Base-by-base conservation (phyloP, 805 yeast genomes). In the Sporopachydermia lactativora region DNA sequence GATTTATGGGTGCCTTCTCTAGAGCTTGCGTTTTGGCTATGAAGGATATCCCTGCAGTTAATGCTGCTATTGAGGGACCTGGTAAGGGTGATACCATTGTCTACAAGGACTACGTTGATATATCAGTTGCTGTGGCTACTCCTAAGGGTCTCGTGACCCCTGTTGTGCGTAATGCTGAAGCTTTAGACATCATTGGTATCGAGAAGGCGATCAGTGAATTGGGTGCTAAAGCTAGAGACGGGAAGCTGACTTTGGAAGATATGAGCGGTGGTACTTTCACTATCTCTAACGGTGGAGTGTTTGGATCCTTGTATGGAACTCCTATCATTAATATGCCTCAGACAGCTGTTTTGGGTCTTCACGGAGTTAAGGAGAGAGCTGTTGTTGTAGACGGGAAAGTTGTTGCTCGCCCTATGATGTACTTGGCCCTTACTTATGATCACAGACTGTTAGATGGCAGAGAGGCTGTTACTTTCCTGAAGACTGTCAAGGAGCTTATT, bases 251-350 rank as follows among this genome's bases (percentile, higher is more conserved):
- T 42, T 66, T 92, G 49, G 98, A 92, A 71, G 98, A 92, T 64
- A 89, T 92, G 97, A 75, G 96, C 46, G 98, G 98, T 62, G 98
- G 98, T 64, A 88, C 97, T 45, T 88, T 92, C 73, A 92, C 98
- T 57, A 92, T 92, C 55, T 92, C 97, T 42, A 92, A 92, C 69
- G 98, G 98, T 62, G 98, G 98, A 64, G 96, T 92, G 43, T 92
- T 92, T 57, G 98, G 98, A 49, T 92, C 97, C 17, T 71, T 92
- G 51, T 85, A 81, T 63, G 98, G 98, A 62, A 92, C 98, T 41
- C 98, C 98, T 57, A 92, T 92, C 65, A 89, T 92, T 62, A 92
- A 92, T 75, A 66, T 82, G 75, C 98, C 98, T 42, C 98, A 92
- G 70, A 86, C 95, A 44, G 96, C 97, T 37, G 98, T 92, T 17